These are phyloP conservation scores for Aspergillus costaricaensis DNA, from an alignment of 2,329 filamentous ascomycete species.

Conservation along the genomic window DNA sequence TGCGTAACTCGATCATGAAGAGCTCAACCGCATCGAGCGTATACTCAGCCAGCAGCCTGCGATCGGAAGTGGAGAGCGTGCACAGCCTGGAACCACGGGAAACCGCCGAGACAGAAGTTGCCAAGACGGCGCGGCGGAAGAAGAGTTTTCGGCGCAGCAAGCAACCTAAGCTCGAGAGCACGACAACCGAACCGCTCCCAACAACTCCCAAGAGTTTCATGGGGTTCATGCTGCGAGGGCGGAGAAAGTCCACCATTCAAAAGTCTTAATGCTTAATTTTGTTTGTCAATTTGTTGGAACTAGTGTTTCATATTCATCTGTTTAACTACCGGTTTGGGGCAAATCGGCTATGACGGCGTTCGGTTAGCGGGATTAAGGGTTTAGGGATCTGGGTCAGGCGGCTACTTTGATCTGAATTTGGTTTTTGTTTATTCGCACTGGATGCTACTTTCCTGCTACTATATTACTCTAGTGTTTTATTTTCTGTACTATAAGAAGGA, in stretches of 20 bases:
- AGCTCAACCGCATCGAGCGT: slow-evolving; percentile 29
- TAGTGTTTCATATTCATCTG: slow-evolving; percentile 8
- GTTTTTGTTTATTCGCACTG: too few species aligned
- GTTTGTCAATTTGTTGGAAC: neutral
- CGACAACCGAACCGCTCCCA: slow-evolving; percentile 8
- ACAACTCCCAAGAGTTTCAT: slow-evolving; percentile 25
- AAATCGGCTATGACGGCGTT: neutral
- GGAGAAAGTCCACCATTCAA: slow-evolving; percentile 24
- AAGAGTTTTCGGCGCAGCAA: slow-evolving; percentile 23
- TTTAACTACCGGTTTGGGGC: neutral
- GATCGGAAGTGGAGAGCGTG: slow-evolving; percentile 29
- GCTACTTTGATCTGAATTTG: neutral
- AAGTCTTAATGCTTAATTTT: slow-evolving; percentile 22
- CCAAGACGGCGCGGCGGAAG: slow-evolving; percentile 18
- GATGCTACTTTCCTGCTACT: too few species aligned
- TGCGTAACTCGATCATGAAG: slow-evolving; percentile 29
- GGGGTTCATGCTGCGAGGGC: slow-evolving; percentile 24
- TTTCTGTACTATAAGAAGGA: neutral
- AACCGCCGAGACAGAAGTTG: slow-evolving; percentile 9
- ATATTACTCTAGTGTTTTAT: neutral
- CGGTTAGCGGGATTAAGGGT: neutral
- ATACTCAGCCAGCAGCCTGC: slow-evolving; percentile 32
- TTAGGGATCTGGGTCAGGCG: too few species aligned
- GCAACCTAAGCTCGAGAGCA: slow-evolving; percentile 8
- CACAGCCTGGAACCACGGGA: slow-evolving; percentile 15